Evolutionary conservation across 2,329 filamentous ascomycete genomes (phyloP), one percentile per base, ranked within the genome.

Genomic region (Alternaria sp.): DNA sequence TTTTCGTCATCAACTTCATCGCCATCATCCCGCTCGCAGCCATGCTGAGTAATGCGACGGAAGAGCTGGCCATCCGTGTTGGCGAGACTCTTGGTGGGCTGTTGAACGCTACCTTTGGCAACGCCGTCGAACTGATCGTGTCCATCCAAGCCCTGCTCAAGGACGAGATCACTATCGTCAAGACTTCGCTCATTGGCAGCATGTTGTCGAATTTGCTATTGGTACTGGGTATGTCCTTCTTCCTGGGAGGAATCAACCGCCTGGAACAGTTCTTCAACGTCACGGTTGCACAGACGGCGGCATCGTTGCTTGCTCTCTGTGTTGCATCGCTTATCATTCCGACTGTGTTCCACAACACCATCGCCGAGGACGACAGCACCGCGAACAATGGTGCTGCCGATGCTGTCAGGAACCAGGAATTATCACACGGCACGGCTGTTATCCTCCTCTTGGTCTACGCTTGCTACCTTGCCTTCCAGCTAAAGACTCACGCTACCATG

Each of bases 1-100:
- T 96, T 50, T 97, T 97, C 74, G 88, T 94, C 59, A 87, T 97
- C 80, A 97, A 97, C 82, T 97, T 97, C 74, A 87, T 97, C 67
- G 95, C 94, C 65, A 97, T 97, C 70, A 90, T 97, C 62, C 94
- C 94, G 0, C 85, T 97, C 44, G 95, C 95, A 3, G 92, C 91
- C 13, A 90, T 97, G 84, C 85, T 98, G 23, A 91, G 91, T 71
- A 97, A 91, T 74, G 92, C 93, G 0, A 97, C 95, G 0, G 95
- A 98, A 79, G 93, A 97, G 79, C 90, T 97, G 68, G 92, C 94
- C 4, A 81, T 94, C 57, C 86, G 90, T 61, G 81, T 82, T 59
- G 93, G 94, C 54, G 93, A 97, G 79, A 94, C 92, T 0, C 82
- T 97, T 3, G 95, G 95, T 65, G 95, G 94, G 59, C 83, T 98